These are phyloP conservation scores for Lagerstroemia speciosa DNA, from an alignment of 345 rosid species.

Conservation along the genomic window DNA sequence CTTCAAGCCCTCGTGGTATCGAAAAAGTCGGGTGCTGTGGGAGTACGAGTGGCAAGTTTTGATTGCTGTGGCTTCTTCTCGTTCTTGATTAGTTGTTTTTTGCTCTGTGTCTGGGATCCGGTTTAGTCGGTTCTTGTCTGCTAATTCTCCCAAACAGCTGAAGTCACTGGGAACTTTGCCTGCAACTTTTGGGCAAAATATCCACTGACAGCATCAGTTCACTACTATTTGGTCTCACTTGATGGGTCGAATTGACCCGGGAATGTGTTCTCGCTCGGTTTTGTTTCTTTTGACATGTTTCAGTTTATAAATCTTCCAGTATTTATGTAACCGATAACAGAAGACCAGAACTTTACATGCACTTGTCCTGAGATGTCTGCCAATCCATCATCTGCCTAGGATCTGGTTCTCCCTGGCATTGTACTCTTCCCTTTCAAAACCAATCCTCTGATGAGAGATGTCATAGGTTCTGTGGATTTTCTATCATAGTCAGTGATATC, in stretches of 20 bases:
- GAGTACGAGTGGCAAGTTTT: neutral
- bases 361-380: neutral
- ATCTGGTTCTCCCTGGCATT: neutral
- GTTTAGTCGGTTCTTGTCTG: neutral
- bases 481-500: neutral
- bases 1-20: neutral
- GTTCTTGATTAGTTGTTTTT: neutral
- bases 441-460: neutral
- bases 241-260: neutral
- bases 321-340: neutral
- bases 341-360: neutral
- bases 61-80: neutral
- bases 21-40: neutral
- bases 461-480: neutral
- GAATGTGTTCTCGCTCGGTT: neutral
- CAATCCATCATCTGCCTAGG: neutral
- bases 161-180: neutral
- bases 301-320: neutral
- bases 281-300: neutral
- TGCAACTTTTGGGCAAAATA: neutral
- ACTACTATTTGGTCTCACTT: neutral
- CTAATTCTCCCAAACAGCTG: neutral
- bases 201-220: neutral
- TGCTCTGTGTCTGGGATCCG: neutral
- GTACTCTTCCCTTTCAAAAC: neutral